Conservation (phyloP, 176 grass and related monocot genomes). For the Triticum timopheevii region DNA sequence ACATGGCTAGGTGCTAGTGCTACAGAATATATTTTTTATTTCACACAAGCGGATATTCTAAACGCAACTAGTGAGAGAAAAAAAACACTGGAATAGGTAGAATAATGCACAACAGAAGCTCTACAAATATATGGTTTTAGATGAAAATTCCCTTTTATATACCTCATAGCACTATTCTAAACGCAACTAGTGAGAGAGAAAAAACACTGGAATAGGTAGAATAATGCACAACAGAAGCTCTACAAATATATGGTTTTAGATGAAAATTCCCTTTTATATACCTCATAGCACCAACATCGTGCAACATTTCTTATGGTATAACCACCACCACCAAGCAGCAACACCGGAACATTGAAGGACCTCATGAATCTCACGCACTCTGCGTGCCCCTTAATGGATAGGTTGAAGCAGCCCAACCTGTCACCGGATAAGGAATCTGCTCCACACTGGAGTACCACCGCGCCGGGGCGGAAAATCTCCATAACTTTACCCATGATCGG, state of each 20-base stretch:
- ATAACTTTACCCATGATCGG: slow-evolving; percentile 88
- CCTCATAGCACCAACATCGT: slow-evolving; percentile 98
- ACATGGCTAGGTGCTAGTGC: background rate
- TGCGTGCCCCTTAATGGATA: slow-evolving; percentile 82
- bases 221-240: background rate
- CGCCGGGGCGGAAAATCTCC: slow-evolving; percentile 86
- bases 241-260: background rate
- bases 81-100: background rate
- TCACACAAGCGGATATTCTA: background rate
- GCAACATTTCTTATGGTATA: slow-evolving; percentile 96
- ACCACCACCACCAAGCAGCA: slow-evolving; percentile 85
- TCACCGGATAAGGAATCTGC: slow-evolving; percentile 93
- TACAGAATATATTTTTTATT: background rate
- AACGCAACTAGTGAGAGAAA: too few relatives aligned
- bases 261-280: slow-evolving; percentile 33
- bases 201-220: background rate
- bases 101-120: background rate
- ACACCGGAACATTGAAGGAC: slow-evolving; percentile 86
- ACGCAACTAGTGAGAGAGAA: too few relatives aligned
- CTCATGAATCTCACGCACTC: slow-evolving; percentile 96
- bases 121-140: background rate
- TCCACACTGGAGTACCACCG: slow-evolving; percentile 88
- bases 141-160: slow-evolving; percentile 23
- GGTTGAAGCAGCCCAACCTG: slow-evolving; percentile 86
- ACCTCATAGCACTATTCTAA: slow-evolving; percentile 80